A percentile compares a stretch with the other conserved stretches of the same genome.
Evolutionary conservation across 306 rosid genomes (phyloP).

Genomic region (Cucurbita moschata): DNA sequence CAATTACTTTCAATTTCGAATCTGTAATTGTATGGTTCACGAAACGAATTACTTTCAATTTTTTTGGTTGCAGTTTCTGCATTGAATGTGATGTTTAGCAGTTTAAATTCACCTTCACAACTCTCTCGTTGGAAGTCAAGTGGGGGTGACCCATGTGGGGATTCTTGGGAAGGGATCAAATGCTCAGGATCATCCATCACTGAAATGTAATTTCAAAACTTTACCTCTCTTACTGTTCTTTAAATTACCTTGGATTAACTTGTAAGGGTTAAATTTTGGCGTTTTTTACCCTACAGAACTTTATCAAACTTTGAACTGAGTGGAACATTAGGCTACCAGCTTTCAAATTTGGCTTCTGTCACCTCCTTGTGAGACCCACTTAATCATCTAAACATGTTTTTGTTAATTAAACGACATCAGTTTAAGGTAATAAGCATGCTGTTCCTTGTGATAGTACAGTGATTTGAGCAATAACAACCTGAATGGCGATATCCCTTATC

Average conservation of each 20-base stretch:
- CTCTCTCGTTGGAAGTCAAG: conserved; percentile 51
- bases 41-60: too few species aligned
- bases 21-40: too few species aligned
- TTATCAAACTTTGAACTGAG: conserved; percentile 42
- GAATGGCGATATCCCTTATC: conserved; percentile 67
- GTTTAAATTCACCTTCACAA: conserved; percentile 53
- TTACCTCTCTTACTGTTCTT: neutral
- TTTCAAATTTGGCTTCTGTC: conserved; percentile 57
- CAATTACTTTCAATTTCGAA: too few species aligned
- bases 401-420: conserved; percentile 10
- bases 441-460: conserved; percentile 65
- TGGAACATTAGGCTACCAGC: conserved; percentile 78
- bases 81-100: conserved; percentile 57
- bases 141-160: conserved; percentile 91
- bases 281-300: conserved; percentile 27
- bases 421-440: conserved; percentile 18
- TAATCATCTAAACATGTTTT: conserved; percentile 4
- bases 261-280: neutral
- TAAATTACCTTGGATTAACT: neutral
- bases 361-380: conserved; percentile 57
- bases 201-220: conserved; percentile 36
- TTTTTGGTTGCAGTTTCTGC: conserved; percentile 43
- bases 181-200: conserved; percentile 79
- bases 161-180: conserved; percentile 66
- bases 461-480: conserved; percentile 83